These are phyloP conservation scores for Arabis alpina DNA, from an alignment of 345 rosid species.

Conservation along the genomic window DNA sequence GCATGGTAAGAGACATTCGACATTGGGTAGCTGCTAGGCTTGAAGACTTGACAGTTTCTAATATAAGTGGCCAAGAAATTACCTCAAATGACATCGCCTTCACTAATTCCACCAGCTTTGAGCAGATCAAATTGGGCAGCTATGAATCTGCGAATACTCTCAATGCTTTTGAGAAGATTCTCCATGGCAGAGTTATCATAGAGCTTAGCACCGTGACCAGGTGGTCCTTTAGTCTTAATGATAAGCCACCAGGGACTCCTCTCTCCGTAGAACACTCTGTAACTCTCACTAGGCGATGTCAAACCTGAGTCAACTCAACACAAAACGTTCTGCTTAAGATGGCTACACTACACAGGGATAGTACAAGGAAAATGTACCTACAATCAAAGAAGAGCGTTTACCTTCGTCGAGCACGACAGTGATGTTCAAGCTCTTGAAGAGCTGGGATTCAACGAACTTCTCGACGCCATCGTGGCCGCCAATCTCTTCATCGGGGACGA, in stretches of 20 bases:
- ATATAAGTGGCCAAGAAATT: too few relatives aligned
- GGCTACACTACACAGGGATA: too few relatives aligned
- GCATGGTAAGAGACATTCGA: too few relatives aligned
- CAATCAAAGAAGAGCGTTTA: constrained; percentile 34
- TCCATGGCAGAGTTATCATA: constrained; percentile 92
- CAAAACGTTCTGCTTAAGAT: not conserved
- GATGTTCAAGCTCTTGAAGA: constrained; percentile 68
- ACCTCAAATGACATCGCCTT: constrained; percentile 91
- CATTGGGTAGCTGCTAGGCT: too few relatives aligned
- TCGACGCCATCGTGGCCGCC: constrained; percentile 91
- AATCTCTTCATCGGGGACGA: constrained; percentile 93
- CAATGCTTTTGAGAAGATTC: constrained; percentile 84
- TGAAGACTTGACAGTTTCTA: too few relatives aligned
- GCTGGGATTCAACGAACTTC: constrained; percentile 65
- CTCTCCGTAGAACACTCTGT: constrained; percentile 80
- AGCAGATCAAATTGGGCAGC: constrained; percentile 89
- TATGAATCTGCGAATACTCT: constrained; percentile 79
- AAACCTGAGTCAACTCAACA: constrained; percentile 51
- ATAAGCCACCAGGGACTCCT: constrained; percentile 87
- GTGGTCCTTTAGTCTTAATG: constrained; percentile 89
- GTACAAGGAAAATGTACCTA: too few relatives aligned
- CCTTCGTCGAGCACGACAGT: constrained; percentile 93
- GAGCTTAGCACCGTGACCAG: constrained; percentile 95
- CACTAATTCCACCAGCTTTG: constrained; percentile 77
- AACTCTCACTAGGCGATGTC: constrained; percentile 69